A percentile compares a stretch with the other conserved stretches of the same genome.
phyloP scores from a whole-genome alignment of 1,284 basidiomycete species.

The Erythrobasidium hasegawianum region DNA sequence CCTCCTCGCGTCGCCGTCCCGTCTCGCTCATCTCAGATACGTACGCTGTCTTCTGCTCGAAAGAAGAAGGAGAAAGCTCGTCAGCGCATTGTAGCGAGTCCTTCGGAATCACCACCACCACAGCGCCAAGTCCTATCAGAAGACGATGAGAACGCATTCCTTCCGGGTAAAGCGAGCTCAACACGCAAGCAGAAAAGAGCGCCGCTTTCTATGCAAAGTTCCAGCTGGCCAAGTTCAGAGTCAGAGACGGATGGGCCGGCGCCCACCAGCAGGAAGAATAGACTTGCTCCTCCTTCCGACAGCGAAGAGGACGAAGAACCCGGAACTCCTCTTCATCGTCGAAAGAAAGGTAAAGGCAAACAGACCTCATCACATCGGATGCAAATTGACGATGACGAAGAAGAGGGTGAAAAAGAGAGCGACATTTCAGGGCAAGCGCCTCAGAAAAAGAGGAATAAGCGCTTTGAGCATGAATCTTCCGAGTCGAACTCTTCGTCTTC shows the following conservation, averaged over 20 bases:
- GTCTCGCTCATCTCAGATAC: not conserved
- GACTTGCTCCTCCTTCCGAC: not conserved
- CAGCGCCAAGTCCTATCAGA: too few relatives aligned
- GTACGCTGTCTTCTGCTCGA: not conserved
- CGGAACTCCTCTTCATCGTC: not conserved
- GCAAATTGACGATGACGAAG: too few relatives aligned
- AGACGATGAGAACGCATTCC: too few relatives aligned
- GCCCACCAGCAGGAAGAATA: not conserved
- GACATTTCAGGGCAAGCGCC: not conserved
- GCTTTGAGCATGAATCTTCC: too few relatives aligned
- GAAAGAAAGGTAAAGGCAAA: not conserved
- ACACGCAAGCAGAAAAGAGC: too few relatives aligned
- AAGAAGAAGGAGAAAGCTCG: slow-evolving; percentile 11
- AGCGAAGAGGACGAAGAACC: slow-evolving; percentile 16
- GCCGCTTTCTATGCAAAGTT: too few relatives aligned
- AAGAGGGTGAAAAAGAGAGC: not conserved
- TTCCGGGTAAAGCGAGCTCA: too few relatives aligned
- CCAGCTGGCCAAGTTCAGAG: not conserved
- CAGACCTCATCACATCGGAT: too few relatives aligned
- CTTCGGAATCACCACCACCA: slow-evolving; percentile 10
- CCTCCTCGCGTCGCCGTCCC: too few relatives aligned
- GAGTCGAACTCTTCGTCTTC: too few relatives aligned
- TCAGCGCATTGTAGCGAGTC: slow-evolving; percentile 14
- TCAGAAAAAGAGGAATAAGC: too few relatives aligned
- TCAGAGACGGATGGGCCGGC: not conserved